phyloP scores from a whole-genome alignment of 2,329 filamentous ascomycete species.

The Zalaria obscura region DNA sequence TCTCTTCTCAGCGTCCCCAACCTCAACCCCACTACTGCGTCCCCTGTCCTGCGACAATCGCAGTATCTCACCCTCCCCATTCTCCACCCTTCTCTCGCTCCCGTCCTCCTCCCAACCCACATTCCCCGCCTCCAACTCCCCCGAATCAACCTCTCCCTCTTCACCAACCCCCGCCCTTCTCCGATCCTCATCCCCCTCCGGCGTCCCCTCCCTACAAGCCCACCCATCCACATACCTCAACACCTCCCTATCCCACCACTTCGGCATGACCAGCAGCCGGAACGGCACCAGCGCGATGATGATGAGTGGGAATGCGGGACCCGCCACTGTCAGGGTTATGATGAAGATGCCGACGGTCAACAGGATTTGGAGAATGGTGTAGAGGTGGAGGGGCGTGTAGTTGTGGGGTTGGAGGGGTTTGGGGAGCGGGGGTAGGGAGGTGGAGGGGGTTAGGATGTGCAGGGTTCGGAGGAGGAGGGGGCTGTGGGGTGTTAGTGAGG shows the following conservation, averaged over 20 bases:
- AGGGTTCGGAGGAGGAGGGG: constrained; percentile 46
- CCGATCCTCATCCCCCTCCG: constrained; percentile 16
- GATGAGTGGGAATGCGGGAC: constrained; percentile 48
- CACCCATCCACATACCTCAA: constrained; percentile 36
- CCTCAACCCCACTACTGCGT: no score
- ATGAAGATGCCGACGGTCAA: constrained; percentile 48
- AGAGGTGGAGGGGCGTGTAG: constrained; percentile 44
- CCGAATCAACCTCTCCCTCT: neutral
- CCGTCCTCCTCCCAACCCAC: no score
- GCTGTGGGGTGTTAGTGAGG: constrained; percentile 11
- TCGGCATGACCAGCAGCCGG: constrained; percentile 46
- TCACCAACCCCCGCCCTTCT: constrained; percentile 5
- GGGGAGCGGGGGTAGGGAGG: constrained; percentile 16
- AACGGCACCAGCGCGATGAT: constrained; percentile 51
- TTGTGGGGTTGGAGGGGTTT: constrained; percentile 6
- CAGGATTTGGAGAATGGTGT: constrained; percentile 43
- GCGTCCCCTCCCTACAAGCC: constrained; percentile 25
- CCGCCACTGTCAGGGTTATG: constrained; percentile 47
- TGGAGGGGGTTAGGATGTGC: constrained; percentile 41
- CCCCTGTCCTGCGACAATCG: no score
- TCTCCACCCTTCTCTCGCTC: neutral
- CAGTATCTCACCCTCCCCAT: no score
- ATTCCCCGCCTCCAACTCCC: no score
- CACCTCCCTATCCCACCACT: constrained; percentile 44
- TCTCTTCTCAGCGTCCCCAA: no score